phyloP scores from a whole-genome alignment of 768 basidiomycete species.

The Astraeus odoratus region DNA sequence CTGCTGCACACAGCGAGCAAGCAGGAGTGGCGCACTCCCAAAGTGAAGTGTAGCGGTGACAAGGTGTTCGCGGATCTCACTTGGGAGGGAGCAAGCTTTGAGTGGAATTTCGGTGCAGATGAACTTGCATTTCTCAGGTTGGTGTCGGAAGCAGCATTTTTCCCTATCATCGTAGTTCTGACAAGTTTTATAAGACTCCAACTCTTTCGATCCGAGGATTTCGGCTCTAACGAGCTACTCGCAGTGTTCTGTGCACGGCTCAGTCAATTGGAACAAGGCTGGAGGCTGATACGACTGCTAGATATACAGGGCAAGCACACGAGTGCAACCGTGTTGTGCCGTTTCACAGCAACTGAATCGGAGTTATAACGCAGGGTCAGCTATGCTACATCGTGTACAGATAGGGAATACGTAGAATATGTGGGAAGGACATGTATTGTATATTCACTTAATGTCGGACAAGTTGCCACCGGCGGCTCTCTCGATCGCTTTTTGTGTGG shows the following conservation, averaged over 20 bases:
- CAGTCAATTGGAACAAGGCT: conserved; percentile 38
- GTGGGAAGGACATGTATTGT: background rate
- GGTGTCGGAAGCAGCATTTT: conserved; percentile 4
- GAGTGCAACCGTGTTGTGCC: conserved; percentile 24
- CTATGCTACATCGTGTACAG: background rate
- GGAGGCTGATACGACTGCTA: conserved; percentile 44
- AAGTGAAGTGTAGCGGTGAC: conserved; percentile 29
- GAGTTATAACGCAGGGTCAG: background rate
- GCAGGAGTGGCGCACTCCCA: conserved; percentile 38
- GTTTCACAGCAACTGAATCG: conserved; percentile 13
- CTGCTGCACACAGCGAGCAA: conserved; percentile 35
- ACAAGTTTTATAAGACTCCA: conserved; percentile 4
- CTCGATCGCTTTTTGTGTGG: conserved; percentile 50
- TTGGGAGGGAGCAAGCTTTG: conserved; percentile 36
- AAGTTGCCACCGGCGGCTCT: conserved; percentile 58
- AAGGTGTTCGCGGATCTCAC: conserved; percentile 33
- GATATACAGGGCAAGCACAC: conserved; percentile 41
- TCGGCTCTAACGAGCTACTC: conserved; percentile 39
- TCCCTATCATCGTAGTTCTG: background rate
- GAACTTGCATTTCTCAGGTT: conserved; percentile 49
- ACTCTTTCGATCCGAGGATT: conserved; percentile 30
- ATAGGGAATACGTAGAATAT: background rate
- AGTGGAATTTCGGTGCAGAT: conserved; percentile 46
- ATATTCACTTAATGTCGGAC: conserved; percentile 27
- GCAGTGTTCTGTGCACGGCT: conserved; percentile 49